Base-by-base conservation (phyloP, 2,329 filamentous ascomycete genomes). In the Alternaria arborescens region DNA sequence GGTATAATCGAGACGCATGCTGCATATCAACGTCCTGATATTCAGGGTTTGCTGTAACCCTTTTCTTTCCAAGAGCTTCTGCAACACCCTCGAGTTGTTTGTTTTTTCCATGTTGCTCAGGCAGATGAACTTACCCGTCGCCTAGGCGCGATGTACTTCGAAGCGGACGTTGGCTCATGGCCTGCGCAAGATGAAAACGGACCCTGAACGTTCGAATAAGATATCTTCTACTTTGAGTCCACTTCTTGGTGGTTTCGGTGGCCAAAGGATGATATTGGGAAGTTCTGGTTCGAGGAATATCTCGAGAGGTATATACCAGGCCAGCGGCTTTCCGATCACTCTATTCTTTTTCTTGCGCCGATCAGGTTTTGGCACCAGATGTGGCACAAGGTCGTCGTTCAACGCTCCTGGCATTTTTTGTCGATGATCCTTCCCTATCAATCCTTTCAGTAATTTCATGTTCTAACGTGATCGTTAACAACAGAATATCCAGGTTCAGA, bases 201-300 rank as follows among this genome's bases (percentile, higher is more conserved):
- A 40, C 28, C 52, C 42, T 28, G 14, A 47, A 1, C 41, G 52
- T 26, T 47, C 42, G 22, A 55, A 46, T 12, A 47, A 30, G 28
- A 32, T 30, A 30, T 55, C 52, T 26, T 55, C 52, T 36, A 47
- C 30, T 14, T 55, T 52, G 10, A 16, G 24, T 16, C 36, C 50
- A n/a, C 22, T 20, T 14, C 7, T 5, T 6, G 22, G 30, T 38
- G 52, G 52, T 20, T 30, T 28, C 11, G 52, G 28, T 18, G 30
- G 52, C 22, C 30, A n/a, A 46, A 55, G 52, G 12, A 47, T 20
- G 14, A 55, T 20, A 11, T 55, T 12, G 8, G 52, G 52, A n/a
- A 55, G 28, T 20, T 32, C 41, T 16, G 32, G 22, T 20, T 18
- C 11, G 16, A 38, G 16, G 14, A 46, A 47, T 18, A 24, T n/a